Base-by-base conservation (phyloP, 169 alveolate species). In the Eimeria necatrix region DNA sequence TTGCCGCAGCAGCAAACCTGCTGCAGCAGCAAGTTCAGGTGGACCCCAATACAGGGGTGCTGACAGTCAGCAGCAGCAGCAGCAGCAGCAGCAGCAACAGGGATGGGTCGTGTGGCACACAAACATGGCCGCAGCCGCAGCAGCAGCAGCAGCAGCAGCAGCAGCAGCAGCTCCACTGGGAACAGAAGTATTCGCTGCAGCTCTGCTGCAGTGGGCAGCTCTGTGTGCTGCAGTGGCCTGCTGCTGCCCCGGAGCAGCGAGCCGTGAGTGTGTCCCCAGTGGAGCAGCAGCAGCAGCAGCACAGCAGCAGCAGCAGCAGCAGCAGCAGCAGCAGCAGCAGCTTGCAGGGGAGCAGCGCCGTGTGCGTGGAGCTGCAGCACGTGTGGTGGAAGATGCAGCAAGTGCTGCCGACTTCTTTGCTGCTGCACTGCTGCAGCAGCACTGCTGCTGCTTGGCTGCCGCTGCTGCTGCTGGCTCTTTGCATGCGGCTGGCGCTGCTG, bases 241-340 rank as follows among this genome's bases (percentile, higher is more conserved):
- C 64, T 9, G 64, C 64, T 9, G 64, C 64, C 14, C 20, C 64
- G 64, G 64, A 53, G 64, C 64, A 53, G 64, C 64, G 64, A 53
- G 64, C 64, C 14, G 64, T 53, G 20, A 53, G 20, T 14, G 64
- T 14, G 14, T 53, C 64, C 20, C 64, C 20, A 9, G 20, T 53
- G 64, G 14, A 53, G 64, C 64, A 53, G 64, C 64, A 53, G 64
- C 64, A 53, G 64, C 64, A 53, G 64, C 64, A 53, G 64, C n/a
- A n/a, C n/a, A n/a, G n/a, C n/a, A n/a, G n/a, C n/a, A n/a, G n/a
- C n/a, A n/a, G n/a, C n/a, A n/a, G n/a, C n/a, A n/a, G n/a, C n/a
- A n/a, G n/a, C n/a, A n/a, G n/a, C n/a, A n/a, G n/a, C n/a, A n/a
- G n/a, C n/a, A n/a, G n/a, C n/a, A n/a, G n/a, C n/a, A n/a, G n/a